Evolutionary conservation across 441 rosid species (phyloP).

Genomic region (Aleurites moluccanus): DNA sequence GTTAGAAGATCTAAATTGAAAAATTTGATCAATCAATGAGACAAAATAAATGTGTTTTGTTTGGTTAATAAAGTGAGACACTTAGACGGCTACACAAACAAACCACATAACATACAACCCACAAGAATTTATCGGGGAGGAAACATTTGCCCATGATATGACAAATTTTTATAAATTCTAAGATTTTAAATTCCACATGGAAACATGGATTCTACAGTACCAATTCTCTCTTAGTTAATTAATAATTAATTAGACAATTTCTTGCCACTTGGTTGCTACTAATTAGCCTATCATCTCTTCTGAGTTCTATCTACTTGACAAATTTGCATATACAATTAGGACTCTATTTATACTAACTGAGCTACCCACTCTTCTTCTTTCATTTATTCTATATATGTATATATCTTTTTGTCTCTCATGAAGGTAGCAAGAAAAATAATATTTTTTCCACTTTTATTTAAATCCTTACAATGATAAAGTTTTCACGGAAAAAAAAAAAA

Average conservation of each 20-base stretch:
- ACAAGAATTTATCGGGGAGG: constrained; percentile 17
- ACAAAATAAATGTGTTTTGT: constrained; percentile 44
- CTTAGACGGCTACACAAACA: constrained; percentile 34
- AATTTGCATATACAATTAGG: neutral
- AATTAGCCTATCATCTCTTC: neutral
- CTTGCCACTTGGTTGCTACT: neutral
- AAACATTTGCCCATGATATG: constrained; percentile 37
- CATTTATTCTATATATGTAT: neutral
- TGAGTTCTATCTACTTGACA: neutral
- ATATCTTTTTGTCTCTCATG: constrained; percentile 14
- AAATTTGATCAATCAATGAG: constrained; percentile 44
- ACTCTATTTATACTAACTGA: neutral
- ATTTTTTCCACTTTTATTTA: neutral
- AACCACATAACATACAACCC: constrained; percentile 32
- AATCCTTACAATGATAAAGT: too few species aligned
- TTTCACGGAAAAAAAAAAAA: neutral
- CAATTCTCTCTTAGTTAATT: neutral
- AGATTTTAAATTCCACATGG: neutral
- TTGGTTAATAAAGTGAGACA: constrained; percentile 38
- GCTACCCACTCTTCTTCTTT: neutral
- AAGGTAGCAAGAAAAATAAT: constrained; percentile 10
- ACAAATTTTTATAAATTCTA: neutral
- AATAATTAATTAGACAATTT: neutral
- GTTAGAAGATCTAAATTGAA: too few species aligned
- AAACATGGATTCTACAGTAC: neutral